These are phyloP conservation scores for Botrytis deweyae DNA, from an alignment of 2,329 filamentous ascomycete species.

Conservation along the genomic window DNA sequence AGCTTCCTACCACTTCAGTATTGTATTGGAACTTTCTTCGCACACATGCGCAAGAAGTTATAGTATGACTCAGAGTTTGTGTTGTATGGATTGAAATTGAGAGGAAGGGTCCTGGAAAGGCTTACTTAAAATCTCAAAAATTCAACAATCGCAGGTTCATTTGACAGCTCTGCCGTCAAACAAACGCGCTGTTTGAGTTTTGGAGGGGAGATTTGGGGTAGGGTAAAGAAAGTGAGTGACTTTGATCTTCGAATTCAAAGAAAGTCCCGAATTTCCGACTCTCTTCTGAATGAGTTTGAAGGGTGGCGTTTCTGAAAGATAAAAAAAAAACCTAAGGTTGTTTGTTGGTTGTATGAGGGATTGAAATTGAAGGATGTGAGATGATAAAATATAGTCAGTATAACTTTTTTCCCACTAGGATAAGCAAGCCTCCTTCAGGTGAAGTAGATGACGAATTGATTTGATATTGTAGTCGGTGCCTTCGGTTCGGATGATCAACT, in stretches of 20 bases:
- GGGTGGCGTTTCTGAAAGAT: background rate
- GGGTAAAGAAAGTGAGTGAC: slow-evolving; percentile 14
- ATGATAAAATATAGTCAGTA: background rate
- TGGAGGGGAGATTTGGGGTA: slow-evolving; percentile 26
- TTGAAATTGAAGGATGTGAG: background rate
- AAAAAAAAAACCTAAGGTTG: background rate
- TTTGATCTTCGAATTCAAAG: background rate
- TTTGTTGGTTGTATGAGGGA: background rate
- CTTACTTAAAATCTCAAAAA: slow-evolving; percentile 35
- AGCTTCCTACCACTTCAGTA: background rate
- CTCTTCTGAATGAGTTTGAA: background rate
- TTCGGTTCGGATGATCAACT: slow-evolving; percentile 22
- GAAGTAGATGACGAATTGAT: slow-evolving; percentile 14
- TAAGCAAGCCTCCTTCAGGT: slow-evolving; percentile 1
- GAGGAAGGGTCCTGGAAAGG: background rate
- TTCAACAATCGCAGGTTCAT: slow-evolving; percentile 82
- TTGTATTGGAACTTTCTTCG: background rate
- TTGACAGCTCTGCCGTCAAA: slow-evolving; percentile 93
- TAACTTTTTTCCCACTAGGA: background rate
- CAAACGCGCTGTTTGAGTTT: slow-evolving; percentile 69
- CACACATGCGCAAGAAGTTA: background rate
- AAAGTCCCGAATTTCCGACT: background rate
- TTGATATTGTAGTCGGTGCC: slow-evolving; percentile 20
- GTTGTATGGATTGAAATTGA: background rate
- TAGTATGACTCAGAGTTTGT: slow-evolving; percentile 9